Base-by-base conservation (phyloP, 2,329 filamentous ascomycete species). In the Monosporascus sp. region DNA sequence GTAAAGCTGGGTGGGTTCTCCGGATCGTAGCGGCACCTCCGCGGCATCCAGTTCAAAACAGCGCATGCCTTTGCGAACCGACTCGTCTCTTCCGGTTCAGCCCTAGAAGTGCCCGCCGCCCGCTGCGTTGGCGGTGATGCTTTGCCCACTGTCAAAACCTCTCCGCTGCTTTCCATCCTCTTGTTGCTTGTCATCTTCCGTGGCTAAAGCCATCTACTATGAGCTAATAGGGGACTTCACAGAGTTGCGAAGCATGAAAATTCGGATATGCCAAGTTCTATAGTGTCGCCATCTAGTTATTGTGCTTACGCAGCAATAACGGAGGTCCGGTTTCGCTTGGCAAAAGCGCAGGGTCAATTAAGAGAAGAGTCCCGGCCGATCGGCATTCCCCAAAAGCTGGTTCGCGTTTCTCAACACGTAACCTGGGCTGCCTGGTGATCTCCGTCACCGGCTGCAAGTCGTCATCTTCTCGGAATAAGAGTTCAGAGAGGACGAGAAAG, bases 1-100 rank as follows among this genome's bases (percentile, higher is more conserved):
- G 81, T 86, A 68, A 93, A 90, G 35, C 78, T 74, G 0, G 86
- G 86, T 7, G 88, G 88, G 52, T 80, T 77, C 1, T 80, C 68
- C 0, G 84, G 78, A 60, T 90, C 78, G 73, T 86, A 92, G 46
- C 88, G 82, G 66, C 87, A 88, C 59, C 80, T 77, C 50, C 76
- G 75, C 0, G 88, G 88, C 37, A 80, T 83, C 78, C 81, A 89
- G 37, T 73, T 73, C 17, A 86, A 49, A 3, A 71, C 53, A 3
- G 19, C 51, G 44, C 60, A 44, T 37, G 60, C 58, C 58, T 45
- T 63, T 20, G 40, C 48, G 40, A 59, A 19, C 14, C 48, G 27
- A 3, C 31, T 17, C 7, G 22, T 31, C 11, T 35, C 35, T 37
- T 35, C 49, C 7, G 52, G 35, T n/a, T 49, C 44, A 8, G 9